A percentile compares a stretch with the other conserved stretches of the same genome.
phyloP scores from a whole-genome alignment of 2,329 filamentous ascomycete species.

The Alternaria triticina region DNA sequence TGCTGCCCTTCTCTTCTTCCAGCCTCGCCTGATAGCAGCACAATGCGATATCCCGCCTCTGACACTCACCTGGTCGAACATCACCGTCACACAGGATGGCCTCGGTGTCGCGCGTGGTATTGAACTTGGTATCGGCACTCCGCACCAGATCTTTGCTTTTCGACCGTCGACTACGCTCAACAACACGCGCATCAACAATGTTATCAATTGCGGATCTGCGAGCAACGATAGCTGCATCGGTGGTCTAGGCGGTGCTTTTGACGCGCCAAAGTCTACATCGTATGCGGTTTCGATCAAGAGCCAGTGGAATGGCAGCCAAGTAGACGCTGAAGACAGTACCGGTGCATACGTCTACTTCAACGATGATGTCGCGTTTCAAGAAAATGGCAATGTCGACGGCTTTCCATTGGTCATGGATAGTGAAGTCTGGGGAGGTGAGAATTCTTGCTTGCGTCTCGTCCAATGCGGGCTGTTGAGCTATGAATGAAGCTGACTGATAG shows the following conservation, averaged over 20 bases:
- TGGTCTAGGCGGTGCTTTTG: constrained; percentile 8
- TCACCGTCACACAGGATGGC: constrained; percentile 15
- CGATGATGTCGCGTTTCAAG: constrained; percentile 11
- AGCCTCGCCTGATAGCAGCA: neutral
- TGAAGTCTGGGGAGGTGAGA: constrained; percentile 3
- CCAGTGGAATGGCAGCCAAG: constrained; percentile 15
- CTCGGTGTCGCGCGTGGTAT: constrained; percentile 16
- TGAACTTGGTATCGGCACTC: constrained; percentile 14
- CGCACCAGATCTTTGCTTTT: constrained; percentile 17
- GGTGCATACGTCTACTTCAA: constrained; percentile 14
- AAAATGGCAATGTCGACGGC: constrained; percentile 8
- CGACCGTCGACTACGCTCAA: constrained; percentile 15
- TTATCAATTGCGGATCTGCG: constrained; percentile 8
- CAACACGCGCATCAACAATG: constrained; percentile 17
- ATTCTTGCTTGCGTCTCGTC: neutral
- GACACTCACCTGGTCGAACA: constrained; percentile 12
- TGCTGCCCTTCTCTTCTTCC: neutral
- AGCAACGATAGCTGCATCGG: constrained; percentile 11
- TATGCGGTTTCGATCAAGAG: constrained; percentile 10
- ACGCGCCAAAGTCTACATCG: constrained; percentile 3
- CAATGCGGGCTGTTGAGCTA: neutral
- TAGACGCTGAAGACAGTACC: constrained; percentile 4
- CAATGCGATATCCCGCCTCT: constrained; percentile 14
- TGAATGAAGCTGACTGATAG: neutral
- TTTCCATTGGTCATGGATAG: constrained; percentile 14